phyloP scores from a whole-genome alignment of 2,329 filamentous ascomycete genomes.

The Berkeleyomyces basicola region DNA sequence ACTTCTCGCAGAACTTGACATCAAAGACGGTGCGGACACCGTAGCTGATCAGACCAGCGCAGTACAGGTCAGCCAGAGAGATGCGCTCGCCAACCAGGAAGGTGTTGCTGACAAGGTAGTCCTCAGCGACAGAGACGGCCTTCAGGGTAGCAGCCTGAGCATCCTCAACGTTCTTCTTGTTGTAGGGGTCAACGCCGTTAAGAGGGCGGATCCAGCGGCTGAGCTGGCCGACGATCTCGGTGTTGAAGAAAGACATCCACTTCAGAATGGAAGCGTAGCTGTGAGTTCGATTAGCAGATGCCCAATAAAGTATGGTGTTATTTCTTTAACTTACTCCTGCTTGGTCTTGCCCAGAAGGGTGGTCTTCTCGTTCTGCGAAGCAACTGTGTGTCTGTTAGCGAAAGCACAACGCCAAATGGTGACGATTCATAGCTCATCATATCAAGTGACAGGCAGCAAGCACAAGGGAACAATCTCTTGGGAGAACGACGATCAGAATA shows the following conservation, averaged over 20 bases:
- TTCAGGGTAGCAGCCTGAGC: conserved; percentile 50
- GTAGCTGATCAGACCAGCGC: conserved; percentile 59
- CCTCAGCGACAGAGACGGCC: conserved; percentile 58
- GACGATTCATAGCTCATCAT: not conserved
- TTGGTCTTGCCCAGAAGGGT: conserved; percentile 98
- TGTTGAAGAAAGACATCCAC: conserved; percentile 97
- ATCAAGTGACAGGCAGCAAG: not conserved
- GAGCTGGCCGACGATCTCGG: conserved; percentile 59
- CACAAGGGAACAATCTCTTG: not conserved
- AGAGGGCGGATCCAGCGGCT: conserved; percentile 77
- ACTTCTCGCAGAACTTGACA: conserved; percentile 66
- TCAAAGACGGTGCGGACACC: conserved; percentile 92
- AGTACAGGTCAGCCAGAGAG: conserved; percentile 89
- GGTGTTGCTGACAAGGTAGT: conserved; percentile 81
- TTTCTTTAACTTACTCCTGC: conserved; percentile 61
- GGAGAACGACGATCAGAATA: conserved; percentile 12
- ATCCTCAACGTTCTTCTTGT: conserved; percentile 94
- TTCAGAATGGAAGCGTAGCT: conserved; percentile 89
- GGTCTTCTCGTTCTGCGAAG: conserved; percentile 99
- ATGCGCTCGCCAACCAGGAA: conserved; percentile 96
- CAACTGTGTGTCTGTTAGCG: conserved; percentile 41
- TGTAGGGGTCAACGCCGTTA: conserved; percentile 68
- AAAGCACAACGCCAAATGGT: not conserved
- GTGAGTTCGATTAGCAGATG: not conserved
- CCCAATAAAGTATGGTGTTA: not conserved